Evolutionary conservation across 495 filamentous ascomycete genomes (phyloP).

Genomic region (Xylaria castorea): DNA sequence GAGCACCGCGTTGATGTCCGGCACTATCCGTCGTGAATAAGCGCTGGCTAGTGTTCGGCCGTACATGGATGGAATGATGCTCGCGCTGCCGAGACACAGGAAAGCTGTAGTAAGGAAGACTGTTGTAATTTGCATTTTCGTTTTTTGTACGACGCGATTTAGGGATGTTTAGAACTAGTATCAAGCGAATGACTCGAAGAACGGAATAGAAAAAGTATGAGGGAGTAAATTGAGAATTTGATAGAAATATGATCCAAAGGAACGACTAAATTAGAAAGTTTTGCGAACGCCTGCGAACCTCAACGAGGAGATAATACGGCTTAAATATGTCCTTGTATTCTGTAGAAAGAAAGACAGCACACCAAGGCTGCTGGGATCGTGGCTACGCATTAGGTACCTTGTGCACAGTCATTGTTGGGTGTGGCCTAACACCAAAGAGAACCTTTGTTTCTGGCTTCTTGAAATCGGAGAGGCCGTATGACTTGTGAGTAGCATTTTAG

Average conservation of each 20-base stretch:
- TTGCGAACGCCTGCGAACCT: not conserved
- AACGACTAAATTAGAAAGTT: not conserved
- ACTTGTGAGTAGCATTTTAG: not conserved
- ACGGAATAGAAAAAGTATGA: not conserved
- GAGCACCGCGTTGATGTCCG: slow-evolving; percentile 2
- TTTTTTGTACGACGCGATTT: not conserved
- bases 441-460: not conserved
- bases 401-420: not conserved
- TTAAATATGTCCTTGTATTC: not conserved
- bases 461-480: not conserved
- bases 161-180: not conserved
- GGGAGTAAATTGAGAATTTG: not conserved
- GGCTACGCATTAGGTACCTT: not conserved
- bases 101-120: not conserved
- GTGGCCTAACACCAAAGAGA: not conserved
- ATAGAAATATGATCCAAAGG: too few species aligned
- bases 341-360: not conserved
- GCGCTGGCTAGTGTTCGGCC: not conserved
- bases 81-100: slow-evolving; percentile 10
- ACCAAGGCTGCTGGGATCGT: not conserved
- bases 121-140: slow-evolving; percentile 20
- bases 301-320: not conserved
- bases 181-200: slow-evolving; percentile 2
- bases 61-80: slow-evolving; percentile 11
- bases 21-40: not conserved